These are phyloP conservation scores for Coemansia sp. DNA, from an alignment of 192 early-diverging fungal genomes.

Conservation along the genomic window DNA sequence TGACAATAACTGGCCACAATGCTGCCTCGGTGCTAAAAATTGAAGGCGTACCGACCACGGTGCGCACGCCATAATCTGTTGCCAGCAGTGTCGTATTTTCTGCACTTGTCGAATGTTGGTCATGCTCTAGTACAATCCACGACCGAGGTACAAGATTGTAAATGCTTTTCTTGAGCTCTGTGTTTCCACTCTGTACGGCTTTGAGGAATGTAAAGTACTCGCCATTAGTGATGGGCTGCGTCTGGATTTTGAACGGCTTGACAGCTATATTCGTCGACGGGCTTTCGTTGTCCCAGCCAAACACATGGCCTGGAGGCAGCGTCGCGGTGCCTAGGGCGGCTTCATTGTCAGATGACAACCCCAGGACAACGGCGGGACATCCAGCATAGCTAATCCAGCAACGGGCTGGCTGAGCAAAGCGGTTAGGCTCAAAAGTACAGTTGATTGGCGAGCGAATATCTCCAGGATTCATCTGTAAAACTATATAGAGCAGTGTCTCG, in stretches of 20 bases:
- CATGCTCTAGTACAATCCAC: slow-evolving; percentile 48
- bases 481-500: slow-evolving; percentile 90
- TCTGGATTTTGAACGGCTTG: slow-evolving; percentile 63
- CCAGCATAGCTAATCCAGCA: slow-evolving; percentile 30
- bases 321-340: slow-evolving; percentile 33
- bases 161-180: background rate
- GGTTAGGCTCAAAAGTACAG: slow-evolving; percentile 1
- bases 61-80: slow-evolving; percentile 57
- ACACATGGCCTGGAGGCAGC: slow-evolving; percentile 34
- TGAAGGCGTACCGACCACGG: slow-evolving; percentile 66
- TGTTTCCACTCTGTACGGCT: background rate
- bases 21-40: slow-evolving; percentile 43
- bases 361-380: slow-evolving; percentile 52
- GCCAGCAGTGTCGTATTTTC: background rate
- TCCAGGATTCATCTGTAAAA: slow-evolving; percentile 59
- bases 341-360: slow-evolving; percentile 60
- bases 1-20: slow-evolving; percentile 74
- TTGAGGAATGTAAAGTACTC: slow-evolving; percentile 69
- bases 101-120: background rate
- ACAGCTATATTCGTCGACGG: slow-evolving; percentile 53
- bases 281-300: slow-evolving; percentile 93
- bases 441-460: slow-evolving; percentile 25
- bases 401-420: slow-evolving; percentile 11
- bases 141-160: slow-evolving; percentile 56
- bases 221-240: slow-evolving; percentile 75